Evolutionary conservation across 495 filamentous ascomycete genomes (phyloP).

Genomic region (Penicillium soppii): DNA sequence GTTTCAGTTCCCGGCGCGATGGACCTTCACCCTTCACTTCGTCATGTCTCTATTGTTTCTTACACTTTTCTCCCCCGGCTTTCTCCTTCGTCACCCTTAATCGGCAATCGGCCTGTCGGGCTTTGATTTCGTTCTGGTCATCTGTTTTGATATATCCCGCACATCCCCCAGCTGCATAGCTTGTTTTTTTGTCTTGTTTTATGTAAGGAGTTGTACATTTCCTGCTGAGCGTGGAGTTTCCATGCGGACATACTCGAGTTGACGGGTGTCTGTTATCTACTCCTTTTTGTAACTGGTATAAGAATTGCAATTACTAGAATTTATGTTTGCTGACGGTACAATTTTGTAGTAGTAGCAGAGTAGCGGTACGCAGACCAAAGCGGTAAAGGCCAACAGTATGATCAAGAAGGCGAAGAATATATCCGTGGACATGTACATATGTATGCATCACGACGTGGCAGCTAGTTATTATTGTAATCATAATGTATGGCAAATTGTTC

Average conservation of each 20-base stretch:
- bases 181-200: constrained; percentile 4
- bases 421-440: too few relatives aligned
- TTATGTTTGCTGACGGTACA: too few relatives aligned
- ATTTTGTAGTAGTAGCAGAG: not conserved
- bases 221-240: constrained; percentile 6
- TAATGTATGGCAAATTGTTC: too few relatives aligned
- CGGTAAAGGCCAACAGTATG: too few relatives aligned
- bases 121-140: constrained; percentile 12
- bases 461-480: too few relatives aligned
- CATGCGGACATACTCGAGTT: constrained; percentile 10
- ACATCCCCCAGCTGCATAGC: constrained; percentile 23
- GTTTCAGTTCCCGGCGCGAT: constrained; percentile 25
- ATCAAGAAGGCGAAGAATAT: too few relatives aligned
- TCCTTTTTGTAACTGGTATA: not conserved
- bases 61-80: constrained; percentile 4
- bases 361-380: too few relatives aligned
- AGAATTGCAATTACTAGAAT: not conserved
- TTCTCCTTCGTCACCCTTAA: constrained; percentile 7
- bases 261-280: not conserved
- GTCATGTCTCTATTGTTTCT: constrained; percentile 27
- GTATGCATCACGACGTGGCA: too few relatives aligned
- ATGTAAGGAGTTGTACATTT: constrained; percentile 11
- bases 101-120: constrained; percentile 11
- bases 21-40: constrained; percentile 25
- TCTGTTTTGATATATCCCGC: constrained; percentile 30